Base-by-base conservation (phyloP, 2,329 filamentous ascomycete species). In the Sordariomycetes sp. region DNA sequence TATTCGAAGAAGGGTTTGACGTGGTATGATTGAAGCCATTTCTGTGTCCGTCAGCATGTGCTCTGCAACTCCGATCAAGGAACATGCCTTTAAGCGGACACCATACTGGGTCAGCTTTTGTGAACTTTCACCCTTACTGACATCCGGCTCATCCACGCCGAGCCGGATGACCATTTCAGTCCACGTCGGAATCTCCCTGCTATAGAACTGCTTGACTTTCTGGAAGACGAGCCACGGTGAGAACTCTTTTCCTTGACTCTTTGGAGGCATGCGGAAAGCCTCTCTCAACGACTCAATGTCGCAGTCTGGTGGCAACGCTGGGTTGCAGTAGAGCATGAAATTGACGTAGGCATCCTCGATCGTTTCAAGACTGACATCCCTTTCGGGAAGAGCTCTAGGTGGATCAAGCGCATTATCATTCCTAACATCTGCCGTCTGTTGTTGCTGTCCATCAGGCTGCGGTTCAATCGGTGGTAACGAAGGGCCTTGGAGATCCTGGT, bases 1-100 rank as follows among this genome's bases (percentile, higher is more conserved):
- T 86, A 95, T 53, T 94, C 86, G 49, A 94, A 95, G 54, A 95
- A 95, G 9, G 86, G 84, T 64, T 94, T 86, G 34, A 94, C 78
- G 54, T 94, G 88, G 82, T 94, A 90, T 5, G 87, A 88, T 53
- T 86, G 86, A 85, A 95, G 92, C 88, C 88, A 95, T 51, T 90
- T 80, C 84, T 85, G 47, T 34, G 20, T 32, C 35, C 24, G 33
- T 37, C 16, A 32, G 30, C 30, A 32, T 19, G 9, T n/a, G 28
- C 30, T 20, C 14, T 15, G 17, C 14, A 18, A 8, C 17, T 17
- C 12, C 29, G n/a, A 21, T 16, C 17, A 12, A 20, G 30, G 12
- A 8, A 32, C 59, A 49, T 59, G 88, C 85, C 75, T 95, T 95
- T 37, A 95, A 63, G 38, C 88, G 75, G 30, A 95, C 88, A 28